These are phyloP conservation scores for Ophiocordyceps robertsii DNA, from an alignment of 2,329 filamentous ascomycete species.

Conservation along the genomic window DNA sequence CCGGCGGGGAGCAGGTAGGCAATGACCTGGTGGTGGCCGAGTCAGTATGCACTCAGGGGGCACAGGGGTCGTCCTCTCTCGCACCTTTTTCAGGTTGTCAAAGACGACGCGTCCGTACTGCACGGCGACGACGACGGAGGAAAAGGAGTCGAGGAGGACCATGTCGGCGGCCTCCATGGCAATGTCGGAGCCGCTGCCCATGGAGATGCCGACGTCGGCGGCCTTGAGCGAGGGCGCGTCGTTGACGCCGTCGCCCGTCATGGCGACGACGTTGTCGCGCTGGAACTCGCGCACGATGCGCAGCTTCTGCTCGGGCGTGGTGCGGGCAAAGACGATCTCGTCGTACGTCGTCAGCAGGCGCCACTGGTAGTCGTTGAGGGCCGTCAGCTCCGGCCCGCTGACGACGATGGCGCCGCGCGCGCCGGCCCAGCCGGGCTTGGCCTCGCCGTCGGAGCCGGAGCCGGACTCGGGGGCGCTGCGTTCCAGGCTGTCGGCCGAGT, in stretches of 20 bases:
- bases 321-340: slow-evolving; percentile 63
- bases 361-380: slow-evolving; percentile 57
- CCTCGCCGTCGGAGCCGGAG: slow-evolving; percentile 7
- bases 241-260: slow-evolving; percentile 82
- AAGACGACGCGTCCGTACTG: slow-evolving; percentile 64
- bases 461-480: slow-evolving; percentile 13
- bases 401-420: slow-evolving; percentile 41
- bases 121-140: slow-evolving; percentile 58
- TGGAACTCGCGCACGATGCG: slow-evolving; percentile 69
- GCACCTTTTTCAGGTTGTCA: slow-evolving; percentile 60
- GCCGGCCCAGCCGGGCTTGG: slow-evolving; percentile 6
- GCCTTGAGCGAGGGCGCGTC: slow-evolving; percentile 70
- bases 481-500: slow-evolving; percentile 38
- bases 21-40: slow-evolving; percentile 19
- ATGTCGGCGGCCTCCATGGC: slow-evolving; percentile 73
- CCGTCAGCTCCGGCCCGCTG: slow-evolving; percentile 51
- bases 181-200: slow-evolving; percentile 70
- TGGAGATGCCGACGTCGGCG: slow-evolving; percentile 72
- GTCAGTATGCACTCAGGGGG: no score
- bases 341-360: slow-evolving; percentile 48
- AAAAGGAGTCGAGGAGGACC: slow-evolving; percentile 64
- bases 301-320: slow-evolving; percentile 67
- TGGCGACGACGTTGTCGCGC: slow-evolving; percentile 54
- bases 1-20: slow-evolving; percentile 64
- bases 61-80: no score